phyloP scores from a whole-genome alignment of 2,329 filamentous ascomycete genomes.

The Xylariaceae sp. region DNA sequence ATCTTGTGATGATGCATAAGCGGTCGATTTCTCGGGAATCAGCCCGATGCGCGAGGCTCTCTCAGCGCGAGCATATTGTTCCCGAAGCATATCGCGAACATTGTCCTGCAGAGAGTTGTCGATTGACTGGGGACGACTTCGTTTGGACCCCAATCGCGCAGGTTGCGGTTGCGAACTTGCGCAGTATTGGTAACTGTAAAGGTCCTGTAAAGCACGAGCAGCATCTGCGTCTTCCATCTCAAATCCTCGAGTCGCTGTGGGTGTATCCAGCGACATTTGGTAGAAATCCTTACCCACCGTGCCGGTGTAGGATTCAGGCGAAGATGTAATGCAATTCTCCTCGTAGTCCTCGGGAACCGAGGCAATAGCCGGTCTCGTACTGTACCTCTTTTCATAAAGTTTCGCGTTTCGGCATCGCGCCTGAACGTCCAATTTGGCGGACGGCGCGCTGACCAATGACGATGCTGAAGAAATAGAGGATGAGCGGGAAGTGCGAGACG shows the following conservation, averaged over 20 bases:
- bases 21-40: constrained; percentile 32
- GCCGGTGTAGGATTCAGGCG: constrained; percentile 54
- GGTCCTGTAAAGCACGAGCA: constrained; percentile 54
- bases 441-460: constrained; percentile 57
- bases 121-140: constrained; percentile 54
- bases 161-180: constrained; percentile 27
- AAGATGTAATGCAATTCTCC: constrained; percentile 46
- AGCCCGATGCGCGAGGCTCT: constrained; percentile 32
- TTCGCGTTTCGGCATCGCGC: constrained; percentile 61
- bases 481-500: constrained; percentile 57
- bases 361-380: constrained; percentile 47
- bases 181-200: constrained; percentile 50
- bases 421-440: constrained; percentile 53
- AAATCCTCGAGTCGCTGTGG: constrained; percentile 40
- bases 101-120: constrained; percentile 62
- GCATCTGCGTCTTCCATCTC: constrained; percentile 51
- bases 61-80: constrained; percentile 29
- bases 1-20: constrained; percentile 29
- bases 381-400: constrained; percentile 52
- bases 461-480: constrained; percentile 62
- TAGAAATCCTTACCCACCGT: constrained; percentile 47
- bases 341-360: constrained; percentile 55
- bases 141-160: constrained; percentile 46
- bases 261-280: constrained; percentile 45
- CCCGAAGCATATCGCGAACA: constrained; percentile 57